Percentiles rank a stretch among this genome's conserved stretches.
Evolutionary conservation across 225 moss, liverwort and hornwort species (phyloP).

Genomic region (Physcomitrellopsis africana): DNA sequence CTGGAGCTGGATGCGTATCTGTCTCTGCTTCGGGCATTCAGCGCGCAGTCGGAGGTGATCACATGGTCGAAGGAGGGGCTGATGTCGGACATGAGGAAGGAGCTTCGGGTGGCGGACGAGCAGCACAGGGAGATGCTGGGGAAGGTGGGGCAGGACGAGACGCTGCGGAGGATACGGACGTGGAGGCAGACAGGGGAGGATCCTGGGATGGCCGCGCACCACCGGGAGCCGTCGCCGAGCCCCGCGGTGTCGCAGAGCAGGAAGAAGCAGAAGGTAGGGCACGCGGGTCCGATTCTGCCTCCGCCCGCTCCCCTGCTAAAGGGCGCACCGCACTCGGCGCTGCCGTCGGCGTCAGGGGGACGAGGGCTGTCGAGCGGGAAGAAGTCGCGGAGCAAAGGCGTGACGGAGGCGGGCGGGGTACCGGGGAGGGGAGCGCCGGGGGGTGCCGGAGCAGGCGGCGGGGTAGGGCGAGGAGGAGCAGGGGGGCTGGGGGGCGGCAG

Average conservation of each 20-base stretch:
- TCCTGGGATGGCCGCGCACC: constrained; percentile 33
- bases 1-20: constrained; percentile 76
- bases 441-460: not conserved
- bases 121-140: constrained; percentile 67
- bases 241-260: constrained; percentile 69
- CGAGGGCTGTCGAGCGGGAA: constrained; percentile 22
- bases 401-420: not conserved
- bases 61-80: constrained; percentile 71
- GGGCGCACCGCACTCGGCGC: constrained; percentile 39
- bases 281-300: constrained; percentile 54
- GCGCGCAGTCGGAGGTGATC: constrained; percentile 68
- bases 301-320: constrained; percentile 50
- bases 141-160: constrained; percentile 57
- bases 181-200: constrained; percentile 51
- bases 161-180: constrained; percentile 58
- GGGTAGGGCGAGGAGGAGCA: not conserved
- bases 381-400: constrained; percentile 34
- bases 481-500: constrained; percentile 46
- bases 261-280: constrained; percentile 69
- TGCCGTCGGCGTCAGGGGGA: constrained; percentile 49
- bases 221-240: constrained; percentile 69
- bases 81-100: constrained; percentile 69
- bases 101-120: constrained; percentile 72
- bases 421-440: constrained; percentile 17
- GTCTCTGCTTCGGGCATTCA: constrained; percentile 66